These are phyloP conservation scores for Alternaria dauci DNA, from an alignment of 2,329 filamentous ascomycete genomes.

Conservation along the genomic window DNA sequence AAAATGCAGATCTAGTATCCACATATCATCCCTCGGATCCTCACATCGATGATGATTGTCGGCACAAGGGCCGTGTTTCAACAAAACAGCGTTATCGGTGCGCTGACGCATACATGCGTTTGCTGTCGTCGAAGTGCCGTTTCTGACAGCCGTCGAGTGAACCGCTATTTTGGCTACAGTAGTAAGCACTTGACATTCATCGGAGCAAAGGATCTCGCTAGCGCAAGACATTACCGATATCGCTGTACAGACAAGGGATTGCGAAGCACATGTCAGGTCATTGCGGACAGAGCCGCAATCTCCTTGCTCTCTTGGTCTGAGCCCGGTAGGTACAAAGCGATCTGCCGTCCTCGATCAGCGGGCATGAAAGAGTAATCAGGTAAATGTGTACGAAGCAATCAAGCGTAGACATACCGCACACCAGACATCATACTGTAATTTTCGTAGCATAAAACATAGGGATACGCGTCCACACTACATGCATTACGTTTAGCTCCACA, in stretches of 20 bases:
- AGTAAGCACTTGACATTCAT: not conserved
- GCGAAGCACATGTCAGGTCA: conserved; percentile 8
- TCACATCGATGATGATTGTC: conserved; percentile 10
- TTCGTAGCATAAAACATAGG: not conserved
- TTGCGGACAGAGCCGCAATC: conserved; percentile 20
- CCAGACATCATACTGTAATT: not conserved
- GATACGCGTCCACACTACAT: not conserved
- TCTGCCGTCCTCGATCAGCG: not conserved
- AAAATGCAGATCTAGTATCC: conserved; percentile 1
- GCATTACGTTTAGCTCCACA: not conserved
- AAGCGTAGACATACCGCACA: not conserved
- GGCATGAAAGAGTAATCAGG: not conserved
- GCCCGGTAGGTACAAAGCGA: not conserved
- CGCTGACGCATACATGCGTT: conserved; percentile 12
- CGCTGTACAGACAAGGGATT: conserved; percentile 1
- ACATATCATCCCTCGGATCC: conserved; percentile 1
- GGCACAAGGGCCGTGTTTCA: not conserved
- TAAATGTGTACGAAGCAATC: not conserved
- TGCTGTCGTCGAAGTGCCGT: not conserved
- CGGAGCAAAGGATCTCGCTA: conserved; percentile 3
- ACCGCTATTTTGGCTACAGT: not conserved
- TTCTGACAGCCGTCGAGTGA: not conserved
- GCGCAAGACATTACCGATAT: conserved; percentile 9
- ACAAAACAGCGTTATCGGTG: conserved; percentile 1
- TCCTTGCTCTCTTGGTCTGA: not conserved